Conservation (phyloP, 306 rosid species). For the Pyrus pyrifolia region DNA sequence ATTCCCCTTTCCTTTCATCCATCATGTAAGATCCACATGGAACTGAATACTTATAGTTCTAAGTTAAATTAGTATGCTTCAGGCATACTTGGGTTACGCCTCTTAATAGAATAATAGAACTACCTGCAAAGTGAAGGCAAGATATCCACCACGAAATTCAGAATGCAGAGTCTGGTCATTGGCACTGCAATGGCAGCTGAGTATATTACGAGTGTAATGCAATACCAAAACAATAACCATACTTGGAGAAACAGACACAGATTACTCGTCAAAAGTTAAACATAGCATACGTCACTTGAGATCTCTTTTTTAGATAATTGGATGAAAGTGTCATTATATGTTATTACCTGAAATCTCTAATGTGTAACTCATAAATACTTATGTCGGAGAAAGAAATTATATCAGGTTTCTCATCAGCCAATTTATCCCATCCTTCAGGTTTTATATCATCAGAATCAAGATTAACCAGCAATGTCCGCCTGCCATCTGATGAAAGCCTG, state of each 20-base stretch:
- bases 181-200: conserved; percentile 43
- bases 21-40: neutral
- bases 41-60: neutral
- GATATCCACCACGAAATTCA: conserved; percentile 80
- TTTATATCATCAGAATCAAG: conserved; percentile 46
- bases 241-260: neutral
- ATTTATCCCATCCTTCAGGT: conserved; percentile 78
- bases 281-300: neutral
- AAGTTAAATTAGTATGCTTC: no score
- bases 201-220: neutral
- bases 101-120: conserved; percentile 4
- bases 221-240: neutral
- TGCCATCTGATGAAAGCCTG: conserved; percentile 80
- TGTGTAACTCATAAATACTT: conserved; percentile 85
- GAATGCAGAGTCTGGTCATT: conserved; percentile 60
- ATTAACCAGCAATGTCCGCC: conserved; percentile 61
- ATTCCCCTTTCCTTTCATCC: conserved; percentile 8
- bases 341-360: conserved; percentile 83
- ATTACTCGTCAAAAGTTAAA: neutral
- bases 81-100: neutral
- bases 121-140: conserved; percentile 81
- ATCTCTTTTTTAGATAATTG: neutral
- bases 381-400: conserved; percentile 63
- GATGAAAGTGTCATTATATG: neutral
- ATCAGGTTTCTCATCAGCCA: conserved; percentile 62